phyloP scores from a whole-genome alignment of 352 stramenopile species.

The Pythium rishiriense region DNA sequence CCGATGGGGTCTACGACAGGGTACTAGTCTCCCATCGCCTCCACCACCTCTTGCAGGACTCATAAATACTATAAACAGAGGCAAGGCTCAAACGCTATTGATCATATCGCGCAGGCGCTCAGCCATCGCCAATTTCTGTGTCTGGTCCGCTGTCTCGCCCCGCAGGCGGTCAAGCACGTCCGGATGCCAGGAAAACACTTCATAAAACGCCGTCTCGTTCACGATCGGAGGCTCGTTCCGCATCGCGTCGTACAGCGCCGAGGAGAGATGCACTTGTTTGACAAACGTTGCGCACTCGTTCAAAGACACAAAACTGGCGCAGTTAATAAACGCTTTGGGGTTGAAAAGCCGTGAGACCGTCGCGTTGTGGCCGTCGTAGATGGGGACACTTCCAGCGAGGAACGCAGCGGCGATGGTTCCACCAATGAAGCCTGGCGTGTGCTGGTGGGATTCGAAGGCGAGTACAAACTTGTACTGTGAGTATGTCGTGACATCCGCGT shows the following conservation, averaged over 20 bases:
- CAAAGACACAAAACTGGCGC: slow-evolving; percentile 32
- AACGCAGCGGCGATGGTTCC: slow-evolving; percentile 63
- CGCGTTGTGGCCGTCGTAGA: slow-evolving; percentile 48
- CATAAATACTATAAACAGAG: neutral
- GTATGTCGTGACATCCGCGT: neutral
- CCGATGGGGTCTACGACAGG: neutral
- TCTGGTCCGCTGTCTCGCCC: no score
- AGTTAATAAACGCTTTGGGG: slow-evolving; percentile 49
- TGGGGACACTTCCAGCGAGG: slow-evolving; percentile 52
- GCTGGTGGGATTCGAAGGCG: slow-evolving; percentile 50
- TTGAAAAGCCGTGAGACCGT: slow-evolving; percentile 46
- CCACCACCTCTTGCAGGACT: neutral
- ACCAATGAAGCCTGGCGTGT: slow-evolving; percentile 43
- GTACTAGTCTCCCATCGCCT: neutral
- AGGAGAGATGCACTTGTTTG: slow-evolving; percentile 33
- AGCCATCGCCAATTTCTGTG: no score
- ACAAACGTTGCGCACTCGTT: slow-evolving; percentile 36
- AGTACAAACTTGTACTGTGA: slow-evolving; percentile 51
- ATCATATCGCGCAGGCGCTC: no score
- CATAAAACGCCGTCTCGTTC: slow-evolving; percentile 35
- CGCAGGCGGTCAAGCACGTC: no score
- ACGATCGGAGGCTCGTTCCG: slow-evolving; percentile 29
- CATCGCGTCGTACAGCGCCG: slow-evolving; percentile 37
- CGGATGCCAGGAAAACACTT: slow-evolving; percentile 48
- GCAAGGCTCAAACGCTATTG: no score